A percentile compares a stretch with the other conserved stretches of the same genome.
These are phyloP conservation scores for Phlebiopsis gigantea DNA, from an alignment of 768 basidiomycete species.

Conservation along the genomic window DNA sequence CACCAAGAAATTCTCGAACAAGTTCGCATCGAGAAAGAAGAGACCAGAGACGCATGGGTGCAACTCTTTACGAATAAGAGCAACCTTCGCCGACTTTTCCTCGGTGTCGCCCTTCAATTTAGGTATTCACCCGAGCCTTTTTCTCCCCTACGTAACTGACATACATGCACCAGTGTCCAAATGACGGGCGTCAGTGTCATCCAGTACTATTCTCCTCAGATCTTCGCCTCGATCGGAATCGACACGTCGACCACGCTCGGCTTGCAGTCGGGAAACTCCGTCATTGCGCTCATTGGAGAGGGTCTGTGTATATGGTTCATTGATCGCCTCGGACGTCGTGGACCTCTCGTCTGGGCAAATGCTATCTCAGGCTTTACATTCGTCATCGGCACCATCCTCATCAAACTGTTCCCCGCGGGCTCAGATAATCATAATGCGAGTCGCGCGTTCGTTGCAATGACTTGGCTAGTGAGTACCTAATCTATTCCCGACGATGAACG, in stretches of 20 bases:
- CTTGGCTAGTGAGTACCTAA: slow-evolving; percentile 20
- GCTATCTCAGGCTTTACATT: slow-evolving; percentile 20
- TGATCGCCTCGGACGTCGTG: slow-evolving; percentile 21
- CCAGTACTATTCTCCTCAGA: slow-evolving; percentile 21
- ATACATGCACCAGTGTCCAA: slow-evolving; percentile 43
- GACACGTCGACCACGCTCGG: slow-evolving; percentile 33
- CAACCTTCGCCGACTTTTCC: slow-evolving; percentile 42
- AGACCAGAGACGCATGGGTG: slow-evolving; percentile 26
- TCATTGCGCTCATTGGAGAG: slow-evolving; percentile 50
- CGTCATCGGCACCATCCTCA: slow-evolving; percentile 22
- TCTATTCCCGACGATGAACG: too few relatives aligned
- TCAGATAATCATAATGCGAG: slow-evolving; percentile 18
- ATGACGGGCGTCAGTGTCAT: slow-evolving; percentile 57
- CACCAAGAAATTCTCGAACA: slow-evolving; percentile 20
- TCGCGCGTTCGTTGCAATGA: slow-evolving; percentile 23
- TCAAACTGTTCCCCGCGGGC: slow-evolving; percentile 19
- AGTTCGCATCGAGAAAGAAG: slow-evolving; percentile 15
- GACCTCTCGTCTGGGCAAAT: slow-evolving; percentile 21
- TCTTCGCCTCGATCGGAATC: slow-evolving; percentile 17
- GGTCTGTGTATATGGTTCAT: slow-evolving; percentile 24
- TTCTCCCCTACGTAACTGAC: slow-evolving; percentile 20
- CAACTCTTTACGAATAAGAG: slow-evolving; percentile 36
- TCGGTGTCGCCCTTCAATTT: slow-evolving; percentile 31
- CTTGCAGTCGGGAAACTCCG: slow-evolving; percentile 49
- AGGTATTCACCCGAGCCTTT: slow-evolving; percentile 8